These are phyloP conservation scores for Chamaecrista fasciculata DNA, from an alignment of 306 rosid genomes.

Conservation along the genomic window DNA sequence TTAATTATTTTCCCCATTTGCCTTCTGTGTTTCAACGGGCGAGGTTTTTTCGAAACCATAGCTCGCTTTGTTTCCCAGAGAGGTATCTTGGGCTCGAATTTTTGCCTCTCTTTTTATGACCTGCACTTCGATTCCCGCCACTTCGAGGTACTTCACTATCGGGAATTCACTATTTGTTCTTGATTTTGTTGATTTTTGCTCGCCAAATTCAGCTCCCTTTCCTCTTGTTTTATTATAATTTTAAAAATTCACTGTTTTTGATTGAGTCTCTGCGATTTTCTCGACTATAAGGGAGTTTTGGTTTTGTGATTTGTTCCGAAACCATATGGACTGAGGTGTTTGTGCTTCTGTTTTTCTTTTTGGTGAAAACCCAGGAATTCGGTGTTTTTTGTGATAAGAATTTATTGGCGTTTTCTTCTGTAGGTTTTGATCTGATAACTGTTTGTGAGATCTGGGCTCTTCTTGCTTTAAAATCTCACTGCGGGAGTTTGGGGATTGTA, in stretches of 20 bases:
- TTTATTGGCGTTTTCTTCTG: conserved; percentile 13
- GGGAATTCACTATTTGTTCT: conserved; percentile 1
- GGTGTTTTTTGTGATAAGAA: conserved; percentile 12
- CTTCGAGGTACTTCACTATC: conserved; percentile 59
- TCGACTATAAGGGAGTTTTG: conserved; percentile 25
- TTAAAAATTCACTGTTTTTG: too few relatives aligned
- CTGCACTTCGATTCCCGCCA: conserved; percentile 79
- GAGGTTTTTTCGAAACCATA: conserved; percentile 87
- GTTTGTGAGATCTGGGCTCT: conserved; percentile 66
- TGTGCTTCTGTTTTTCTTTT: neutral
- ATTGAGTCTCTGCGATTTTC: conserved; percentile 33
- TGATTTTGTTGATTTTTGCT: neutral
- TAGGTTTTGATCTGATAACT: conserved; percentile 51
- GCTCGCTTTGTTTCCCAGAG: conserved; percentile 38
- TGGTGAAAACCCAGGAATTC: conserved; percentile 31
- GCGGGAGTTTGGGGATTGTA: conserved; percentile 33
- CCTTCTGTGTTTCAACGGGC: conserved; percentile 93
- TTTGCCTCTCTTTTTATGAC: conserved; percentile 48
- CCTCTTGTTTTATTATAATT: neutral
- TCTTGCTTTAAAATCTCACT: conserved; percentile 31
- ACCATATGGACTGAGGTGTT: neutral
- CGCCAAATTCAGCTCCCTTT: conserved; percentile 29
- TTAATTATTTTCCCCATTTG: conserved; percentile 1
- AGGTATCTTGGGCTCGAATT: conserved; percentile 31
- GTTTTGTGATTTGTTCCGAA: conserved; percentile 28